Evolutionary conservation across 1,284 basidiomycete genomes (phyloP).

Genomic region (Singerocomus inundabilis): DNA sequence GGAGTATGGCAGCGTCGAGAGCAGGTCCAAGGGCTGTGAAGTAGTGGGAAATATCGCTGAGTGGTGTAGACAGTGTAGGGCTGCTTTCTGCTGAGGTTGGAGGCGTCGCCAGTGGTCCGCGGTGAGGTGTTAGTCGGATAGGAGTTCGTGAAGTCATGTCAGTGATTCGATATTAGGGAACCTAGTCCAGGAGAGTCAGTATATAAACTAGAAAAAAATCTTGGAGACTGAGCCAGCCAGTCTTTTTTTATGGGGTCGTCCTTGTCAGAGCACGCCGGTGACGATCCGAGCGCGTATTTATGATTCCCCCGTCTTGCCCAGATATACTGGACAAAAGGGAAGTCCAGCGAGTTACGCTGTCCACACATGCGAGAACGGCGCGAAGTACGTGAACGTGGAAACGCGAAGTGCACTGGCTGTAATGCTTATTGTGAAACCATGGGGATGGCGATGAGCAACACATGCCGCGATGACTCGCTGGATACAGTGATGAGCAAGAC

Average conservation of each 20-base stretch:
- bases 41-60: conserved; percentile 10
- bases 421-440: conserved; percentile 33
- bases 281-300: conserved; percentile 22
- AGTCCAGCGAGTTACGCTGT: conserved; percentile 1
- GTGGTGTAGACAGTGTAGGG: conserved; percentile 21
- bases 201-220: conserved; percentile 17
- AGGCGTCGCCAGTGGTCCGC: conserved; percentile 32
- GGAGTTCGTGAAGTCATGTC: conserved; percentile 33
- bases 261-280: neutral
- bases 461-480: neutral
- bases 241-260: conserved; percentile 18
- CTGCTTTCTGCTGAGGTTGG: conserved; percentile 22
- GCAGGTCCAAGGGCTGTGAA: conserved; percentile 3
- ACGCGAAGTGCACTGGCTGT: conserved; percentile 15
- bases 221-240: conserved; percentile 33
- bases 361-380: neutral
- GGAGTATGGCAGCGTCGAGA: conserved; percentile 18
- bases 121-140: conserved; percentile 27
- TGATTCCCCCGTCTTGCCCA: conserved; percentile 10
- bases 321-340: conserved; percentile 25
- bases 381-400: conserved; percentile 24
- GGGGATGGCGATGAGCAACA: conserved; percentile 15
- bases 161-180: conserved; percentile 19
- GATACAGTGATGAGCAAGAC: conserved; percentile 18
- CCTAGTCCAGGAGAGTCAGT: conserved; percentile 16